Percentiles rank a stretch among this genome's conserved stretches.
Evolutionary conservation across 139 green algal genomes (phyloP).

Genomic region (Picochlorum sp.): DNA sequence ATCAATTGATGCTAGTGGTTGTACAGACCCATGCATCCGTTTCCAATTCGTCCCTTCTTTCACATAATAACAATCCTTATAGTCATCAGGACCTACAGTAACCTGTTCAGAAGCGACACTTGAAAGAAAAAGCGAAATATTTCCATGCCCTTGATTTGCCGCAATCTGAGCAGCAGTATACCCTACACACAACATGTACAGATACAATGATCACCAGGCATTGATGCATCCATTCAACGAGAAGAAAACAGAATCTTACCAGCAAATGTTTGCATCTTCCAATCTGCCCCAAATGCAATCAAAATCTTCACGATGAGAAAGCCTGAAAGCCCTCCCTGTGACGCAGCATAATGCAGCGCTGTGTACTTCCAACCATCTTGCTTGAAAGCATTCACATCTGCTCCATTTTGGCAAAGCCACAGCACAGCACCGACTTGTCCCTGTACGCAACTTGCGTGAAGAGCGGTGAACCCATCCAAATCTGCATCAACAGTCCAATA

Average conservation of each 20-base stretch:
- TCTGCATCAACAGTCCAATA: too few relatives aligned
- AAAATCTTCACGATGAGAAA: neutral
- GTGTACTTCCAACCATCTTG: conserved; percentile 16
- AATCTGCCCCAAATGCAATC: neutral
- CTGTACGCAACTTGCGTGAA: conserved; percentile 9
- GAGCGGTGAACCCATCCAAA: conserved; percentile 4
- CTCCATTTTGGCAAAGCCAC: conserved; percentile 5
- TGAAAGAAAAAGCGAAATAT: too few relatives aligned
- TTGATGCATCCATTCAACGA: too few relatives aligned
- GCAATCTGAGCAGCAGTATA: too few relatives aligned
- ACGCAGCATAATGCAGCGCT: conserved; percentile 12
- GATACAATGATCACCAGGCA: too few relatives aligned
- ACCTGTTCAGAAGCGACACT: neutral
- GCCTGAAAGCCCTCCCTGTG: neutral
- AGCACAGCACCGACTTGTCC: neutral
- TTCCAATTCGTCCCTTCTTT: too few relatives aligned
- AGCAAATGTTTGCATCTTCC: too few relatives aligned
- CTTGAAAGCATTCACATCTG: neutral
- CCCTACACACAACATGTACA: too few relatives aligned
- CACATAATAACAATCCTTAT: neutral
- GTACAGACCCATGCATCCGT: neutral
- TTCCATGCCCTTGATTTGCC: too few relatives aligned
- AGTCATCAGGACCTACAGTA: neutral
- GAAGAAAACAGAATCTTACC: too few relatives aligned
- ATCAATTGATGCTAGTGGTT: neutral